Evolutionary conservation across 768 basidiomycete genomes (phyloP).

Genomic region (Lactarius evosmus): DNA sequence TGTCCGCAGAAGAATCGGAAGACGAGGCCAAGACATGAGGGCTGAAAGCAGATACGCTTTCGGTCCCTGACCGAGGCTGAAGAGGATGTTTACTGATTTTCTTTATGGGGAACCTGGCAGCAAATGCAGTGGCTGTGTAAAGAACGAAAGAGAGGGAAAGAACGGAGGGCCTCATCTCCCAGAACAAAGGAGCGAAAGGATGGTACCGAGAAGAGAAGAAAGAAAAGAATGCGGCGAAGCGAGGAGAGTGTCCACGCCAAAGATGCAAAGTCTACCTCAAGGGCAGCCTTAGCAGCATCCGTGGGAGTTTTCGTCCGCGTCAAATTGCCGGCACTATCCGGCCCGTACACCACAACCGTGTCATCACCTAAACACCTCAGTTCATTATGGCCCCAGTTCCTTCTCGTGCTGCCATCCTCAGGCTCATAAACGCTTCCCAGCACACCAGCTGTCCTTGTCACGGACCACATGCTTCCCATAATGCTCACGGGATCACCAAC

Average conservation of each 20-base stretch:
- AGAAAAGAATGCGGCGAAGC: conserved; percentile 30
- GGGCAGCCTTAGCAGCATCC: neutral
- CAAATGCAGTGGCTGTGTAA: conserved; percentile 40
- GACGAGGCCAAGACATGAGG: conserved; percentile 34
- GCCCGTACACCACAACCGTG: neutral
- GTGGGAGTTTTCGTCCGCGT: neutral
- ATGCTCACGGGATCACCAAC: conserved; percentile 45
- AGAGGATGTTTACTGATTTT: conserved; percentile 39
- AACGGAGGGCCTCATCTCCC: conserved; percentile 42
- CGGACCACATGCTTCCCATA: conserved; percentile 49
- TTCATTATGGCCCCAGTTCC: conserved; percentile 35
- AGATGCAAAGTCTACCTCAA: neutral
- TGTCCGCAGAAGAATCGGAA: conserved; percentile 27
- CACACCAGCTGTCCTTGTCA: conserved; percentile 80
- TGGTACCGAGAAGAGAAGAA: conserved; percentile 24
- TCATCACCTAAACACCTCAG: conserved; percentile 2
- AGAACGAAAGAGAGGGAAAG: conserved; percentile 41
- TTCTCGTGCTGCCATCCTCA: conserved; percentile 61
- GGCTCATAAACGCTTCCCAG: conserved; percentile 73
- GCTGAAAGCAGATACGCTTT: conserved; percentile 25
- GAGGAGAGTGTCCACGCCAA: conserved; percentile 19
- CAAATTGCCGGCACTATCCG: too few species aligned
- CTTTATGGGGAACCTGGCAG: conserved; percentile 48
- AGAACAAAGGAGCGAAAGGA: conserved; percentile 21
- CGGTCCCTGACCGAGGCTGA: conserved; percentile 39